Evolutionary conservation across 306 rosid genomes (phyloP).

Genomic region (Calophaca sinica): DNA sequence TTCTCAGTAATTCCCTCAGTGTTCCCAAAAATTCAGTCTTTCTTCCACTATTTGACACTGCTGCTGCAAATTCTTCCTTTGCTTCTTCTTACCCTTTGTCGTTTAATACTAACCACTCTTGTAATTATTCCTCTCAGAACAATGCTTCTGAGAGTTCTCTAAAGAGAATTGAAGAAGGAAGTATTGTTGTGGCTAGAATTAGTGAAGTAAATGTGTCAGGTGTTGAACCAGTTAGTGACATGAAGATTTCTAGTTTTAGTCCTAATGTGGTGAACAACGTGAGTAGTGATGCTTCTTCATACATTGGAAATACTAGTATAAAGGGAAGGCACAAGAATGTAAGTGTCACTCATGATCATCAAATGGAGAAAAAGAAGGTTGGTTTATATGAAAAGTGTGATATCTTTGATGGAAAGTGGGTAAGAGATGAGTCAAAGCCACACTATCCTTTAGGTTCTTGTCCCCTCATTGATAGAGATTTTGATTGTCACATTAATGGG

Average conservation of each 20-base stretch:
- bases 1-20: conserved; percentile 47
- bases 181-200: conserved; percentile 18
- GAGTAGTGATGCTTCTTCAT: background rate
- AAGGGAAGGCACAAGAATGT: conserved; percentile 22
- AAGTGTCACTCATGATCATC: conserved; percentile 22
- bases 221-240: background rate
- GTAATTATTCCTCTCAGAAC: background rate
- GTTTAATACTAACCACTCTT: conserved; percentile 21
- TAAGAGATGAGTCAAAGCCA: conserved; percentile 80
- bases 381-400: conserved; percentile 64
- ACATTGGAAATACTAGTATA: conserved; percentile 3
- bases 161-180: background rate
- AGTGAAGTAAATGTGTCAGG: conserved; percentile 44
- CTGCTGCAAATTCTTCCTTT: conserved; percentile 47
- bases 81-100: conserved; percentile 45
- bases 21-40: conserved; percentile 49
- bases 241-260: conserved; percentile 37
- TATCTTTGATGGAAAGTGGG: conserved; percentile 82
- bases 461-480: conserved; percentile 76
- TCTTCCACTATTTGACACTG: conserved; percentile 44
- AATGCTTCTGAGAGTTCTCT: background rate
- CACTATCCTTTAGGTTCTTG: conserved; percentile 84
- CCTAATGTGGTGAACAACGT: conserved; percentile 12
- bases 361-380: conserved; percentile 25
- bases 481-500: conserved; percentile 70